Conservation (phyloP, 495 filamentous ascomycete species). For the Penicillium simplicissimum region DNA sequence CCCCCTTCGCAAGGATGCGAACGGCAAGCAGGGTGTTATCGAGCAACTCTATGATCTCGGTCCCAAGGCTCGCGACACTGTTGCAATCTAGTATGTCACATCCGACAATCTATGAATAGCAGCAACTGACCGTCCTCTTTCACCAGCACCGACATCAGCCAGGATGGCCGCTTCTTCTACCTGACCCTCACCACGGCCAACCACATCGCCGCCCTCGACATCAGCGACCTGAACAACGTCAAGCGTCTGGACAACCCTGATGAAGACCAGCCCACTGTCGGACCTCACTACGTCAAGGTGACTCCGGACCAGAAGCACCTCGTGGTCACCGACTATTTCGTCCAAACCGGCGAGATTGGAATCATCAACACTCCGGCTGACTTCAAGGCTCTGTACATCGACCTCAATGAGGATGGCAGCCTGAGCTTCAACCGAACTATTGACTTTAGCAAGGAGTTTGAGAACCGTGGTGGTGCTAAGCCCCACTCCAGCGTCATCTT, state of each 20-base stretch:
- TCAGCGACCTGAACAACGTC: conserved; percentile 58
- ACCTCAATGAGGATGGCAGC: conserved; percentile 54
- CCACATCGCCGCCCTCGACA: conserved; percentile 65
- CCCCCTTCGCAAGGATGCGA: conserved; percentile 53
- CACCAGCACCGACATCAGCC: conserved; percentile 54
- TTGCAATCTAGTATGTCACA: conserved; percentile 56
- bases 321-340: conserved; percentile 65
- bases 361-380: conserved; percentile 64
- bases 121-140: conserved; percentile 7
- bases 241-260: conserved; percentile 62
- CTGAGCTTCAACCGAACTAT: conserved; percentile 59
- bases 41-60: conserved; percentile 61
- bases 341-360: conserved; percentile 62
- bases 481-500: conserved; percentile 61
- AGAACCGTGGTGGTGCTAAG: conserved; percentile 56
- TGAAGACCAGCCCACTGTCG: conserved; percentile 58
- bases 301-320: conserved; percentile 64
- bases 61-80: conserved; percentile 52
- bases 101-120: not conserved
- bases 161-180: conserved; percentile 60
- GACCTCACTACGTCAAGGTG: conserved; percentile 66
- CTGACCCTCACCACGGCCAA: conserved; percentile 62
- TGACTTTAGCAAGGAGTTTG: conserved; percentile 55
- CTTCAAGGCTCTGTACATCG: conserved; percentile 63
- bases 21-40: conserved; percentile 56